Evolutionary conservation across 2,329 filamentous ascomycete genomes (phyloP), one percentile per base, ranked within the genome.

Genomic region (Amauroascus verrucosus): DNA sequence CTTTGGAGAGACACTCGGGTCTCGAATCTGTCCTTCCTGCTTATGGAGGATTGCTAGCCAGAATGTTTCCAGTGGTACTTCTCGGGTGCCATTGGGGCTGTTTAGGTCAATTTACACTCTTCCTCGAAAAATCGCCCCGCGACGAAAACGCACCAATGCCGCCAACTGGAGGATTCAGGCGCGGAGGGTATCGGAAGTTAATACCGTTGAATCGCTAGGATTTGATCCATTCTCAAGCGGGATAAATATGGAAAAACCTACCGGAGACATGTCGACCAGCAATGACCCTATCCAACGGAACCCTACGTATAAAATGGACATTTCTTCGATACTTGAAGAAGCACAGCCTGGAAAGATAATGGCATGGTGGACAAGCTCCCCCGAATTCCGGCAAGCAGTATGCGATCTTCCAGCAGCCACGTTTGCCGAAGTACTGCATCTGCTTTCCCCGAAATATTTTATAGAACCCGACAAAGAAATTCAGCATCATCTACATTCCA

Each of bases 351-450:
- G 72, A 43, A 67, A 66, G 50, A 63, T 73, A 20, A 65, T 73
- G 57, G 56, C 65, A 38, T 65, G 64, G 6, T 56, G 74, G 54
- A 58, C 60, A 9, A 60, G 69, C 44, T 63, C 64, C 49, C 60
- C 60, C 41, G 68, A 64, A 56, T 58, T 58, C 16, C 50, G 58
- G 9, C 48, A 66, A 18, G 58, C 70, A 47, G 60, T 63, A 51
- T 20, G 45, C 54, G 26, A 56, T 40, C 28, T 88, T 20, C 74
- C 83, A 0, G 65, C 73, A 1, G 70, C 75, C 1, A 76, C 76
- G 0, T 82, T 88, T 61, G 79, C 81, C 1, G 81, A 85, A 57
- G 76, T 85, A 8, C 65, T 90, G 28, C 75, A 76, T 32, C 72
- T 75, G 4, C 66, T 89, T 7, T 81, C 86, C 54, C 83, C 85